Evolutionary conservation across 257 asterid genomes (phyloP), one percentile per base, ranked within the genome.

Genomic region (Eucommia ulmoides): DNA sequence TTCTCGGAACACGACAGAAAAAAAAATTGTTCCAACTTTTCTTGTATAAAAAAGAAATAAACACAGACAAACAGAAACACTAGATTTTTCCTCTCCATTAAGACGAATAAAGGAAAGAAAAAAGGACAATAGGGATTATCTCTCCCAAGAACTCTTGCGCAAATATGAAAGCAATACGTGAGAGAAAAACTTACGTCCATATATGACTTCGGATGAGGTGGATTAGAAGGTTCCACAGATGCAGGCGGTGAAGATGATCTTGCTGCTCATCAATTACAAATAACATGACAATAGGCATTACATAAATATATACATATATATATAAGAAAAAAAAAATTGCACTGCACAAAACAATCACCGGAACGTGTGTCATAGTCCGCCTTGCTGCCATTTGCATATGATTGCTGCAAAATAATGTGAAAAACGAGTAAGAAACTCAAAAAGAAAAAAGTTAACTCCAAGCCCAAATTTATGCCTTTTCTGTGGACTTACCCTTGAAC

Each of bases 161-260:
- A 29, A 12, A 29, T 5, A 29, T 12, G 38, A 5, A 29, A 29
- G 38, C 38, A 15, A 21, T 21, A 35, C 7, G 23, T 8, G 58
- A 61, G 51, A 6, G 58, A 50, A 44, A 60, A 24, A 56, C 22
- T 47, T 74, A 89, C 97, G 81, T 91, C 99, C 92, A 69, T 79
- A 60, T 91, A 91, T 9, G 99, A 79, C 66, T 74, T 71, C 7
- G 94, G 83, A 53, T 83, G 93, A 63, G 86, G 86, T 55, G 83
- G 77, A 56, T 24, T 80, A 54, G 97, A 64, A 23, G 92, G 82
- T 62, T 82, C 92, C 55, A 50, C 68, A 46, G 88, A 41, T 45
- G 75, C 71, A 62, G 96, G 77, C 44, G 92, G 88, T 17, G 93
- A 79, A 24, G 59, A 35, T 64, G 96, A 70, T 68, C 79, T 72